Evolutionary conservation across 2,329 filamentous ascomycete species (phyloP), one percentile per base, ranked within the genome.

Genomic region (Dactylella cylindrospora): DNA sequence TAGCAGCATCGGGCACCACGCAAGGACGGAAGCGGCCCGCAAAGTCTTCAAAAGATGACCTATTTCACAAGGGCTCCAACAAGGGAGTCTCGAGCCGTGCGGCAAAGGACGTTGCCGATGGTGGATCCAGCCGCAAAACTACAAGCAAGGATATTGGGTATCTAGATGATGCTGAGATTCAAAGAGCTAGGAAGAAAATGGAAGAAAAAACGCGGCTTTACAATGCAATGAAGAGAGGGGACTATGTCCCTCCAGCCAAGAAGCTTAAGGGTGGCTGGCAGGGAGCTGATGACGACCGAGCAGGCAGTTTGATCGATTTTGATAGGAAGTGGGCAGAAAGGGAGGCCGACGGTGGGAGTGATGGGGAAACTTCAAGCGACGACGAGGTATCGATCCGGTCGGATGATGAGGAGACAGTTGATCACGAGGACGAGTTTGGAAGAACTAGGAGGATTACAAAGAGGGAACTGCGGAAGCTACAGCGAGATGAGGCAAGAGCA

Each of bases 381-480:
- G 73, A 73, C 3, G 74, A 74, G 2, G 72, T 64, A 12, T 57
- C 59, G 6, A 45, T 67, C 5, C 69, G 69, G 15, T 75, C 67
- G 66, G 75, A 76, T 35, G 73, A 76, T 36, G 76, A 78, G 20
- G 85, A 90, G 49, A 73, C 87, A n/a, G 76, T 97, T 3, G 90
- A 96, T 67, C 94, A 88, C 71, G 80, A 85, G 46, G 93, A 98
- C 72, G 93, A 97, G 70, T 95, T 94, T 70, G 93, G 93, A 2
- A 84, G 93, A n/a, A 80, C 84, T 10, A 78, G 90, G 2, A 82
- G 76, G 35, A 87, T 85, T 13, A 91, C 88, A 0, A 80, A 80
- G 32, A 79, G 79, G 5, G 78, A 86, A 67, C 79, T 85, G 66
- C 79, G 82, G 9, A 75, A 78, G 31, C 78, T 73, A 28, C 68